Conservation (phyloP, 495 filamentous ascomycete species). For the Hypoxylon fuscum region DNA sequence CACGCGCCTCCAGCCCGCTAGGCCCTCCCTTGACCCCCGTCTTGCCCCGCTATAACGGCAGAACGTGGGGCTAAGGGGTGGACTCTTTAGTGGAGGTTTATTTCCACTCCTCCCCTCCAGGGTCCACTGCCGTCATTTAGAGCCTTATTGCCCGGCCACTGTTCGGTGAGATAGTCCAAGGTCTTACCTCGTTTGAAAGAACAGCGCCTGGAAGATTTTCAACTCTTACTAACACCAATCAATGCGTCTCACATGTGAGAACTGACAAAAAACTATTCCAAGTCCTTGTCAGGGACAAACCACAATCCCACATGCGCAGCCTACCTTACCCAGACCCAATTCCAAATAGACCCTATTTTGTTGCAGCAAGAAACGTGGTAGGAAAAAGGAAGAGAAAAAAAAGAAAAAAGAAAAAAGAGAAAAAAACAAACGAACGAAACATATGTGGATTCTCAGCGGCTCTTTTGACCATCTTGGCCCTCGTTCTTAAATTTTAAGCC, state of each 20-base stretch:
- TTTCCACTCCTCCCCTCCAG: constrained; percentile 27
- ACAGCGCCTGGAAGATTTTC: constrained; percentile 29
- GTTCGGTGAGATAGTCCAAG: constrained; percentile 42
- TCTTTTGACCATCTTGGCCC: too few species aligned
- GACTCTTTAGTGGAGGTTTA: constrained; percentile 41
- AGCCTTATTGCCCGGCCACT: constrained; percentile 27
- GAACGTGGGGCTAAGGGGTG: constrained; percentile 23
- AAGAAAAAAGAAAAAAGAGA: not conserved
- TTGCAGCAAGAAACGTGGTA: too few species aligned
- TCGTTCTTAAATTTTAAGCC: not conserved
- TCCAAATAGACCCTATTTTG: not conserved
- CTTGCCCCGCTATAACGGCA: constrained; percentile 11
- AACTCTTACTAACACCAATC: constrained; percentile 16
- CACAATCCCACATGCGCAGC: constrained; percentile 25
- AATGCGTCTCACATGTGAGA: constrained; percentile 31
- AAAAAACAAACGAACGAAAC: not conserved
- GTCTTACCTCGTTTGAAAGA: constrained; percentile 37
- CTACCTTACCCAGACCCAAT: constrained; percentile 5
- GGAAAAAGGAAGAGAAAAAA: not conserved
- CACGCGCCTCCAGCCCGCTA: too few species aligned
- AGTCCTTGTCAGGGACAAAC: constrained; percentile 7
- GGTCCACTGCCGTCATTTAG: constrained; percentile 30
- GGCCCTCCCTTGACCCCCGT: too few species aligned
- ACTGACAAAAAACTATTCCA: constrained; percentile 16
- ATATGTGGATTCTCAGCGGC: too few species aligned